Base-by-base conservation (phyloP, 2,329 filamentous ascomycete genomes). In the Eurotiales sp. region DNA sequence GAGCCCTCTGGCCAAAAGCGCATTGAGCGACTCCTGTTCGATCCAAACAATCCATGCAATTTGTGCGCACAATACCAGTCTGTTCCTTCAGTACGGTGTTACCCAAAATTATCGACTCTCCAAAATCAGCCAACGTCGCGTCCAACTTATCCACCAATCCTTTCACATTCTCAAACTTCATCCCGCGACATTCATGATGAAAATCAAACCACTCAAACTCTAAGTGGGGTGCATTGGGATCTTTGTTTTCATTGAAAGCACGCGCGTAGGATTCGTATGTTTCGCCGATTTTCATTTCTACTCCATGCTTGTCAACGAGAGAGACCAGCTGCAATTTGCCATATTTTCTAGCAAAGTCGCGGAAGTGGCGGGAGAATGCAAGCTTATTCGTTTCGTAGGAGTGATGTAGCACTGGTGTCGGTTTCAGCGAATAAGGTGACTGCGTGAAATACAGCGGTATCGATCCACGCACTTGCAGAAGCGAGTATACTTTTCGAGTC, bases 21-120 rank as follows among this genome's bases (percentile, higher is more conserved):
- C 89, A 95, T 69, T 97, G 92, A 36, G 91, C 90, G 19, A 99
- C 91, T 59, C 97, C 97, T 2, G 93, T 99, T 19, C 93, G 83
- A 66, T 99, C 93, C 8, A 99, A 75, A 61, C 93, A 99, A 64
- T 99, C 93, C 93, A 99, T 97, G 69, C 93, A 99, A 64, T 99
- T 99, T 1, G 90, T 96, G 51, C 93, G 81, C n/a, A 97, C 68
- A 6, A 95, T 82, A 1, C 91, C 91, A 22, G 74, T 77, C 65
- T 96, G 91, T 42, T 65, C 67, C 29, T 70, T 68, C 17, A 70
- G 52, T 2, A 73, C 56, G 19, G 68, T 64, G 15, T 73, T 71
- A 25, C 73, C 64, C 8, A 76, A 69, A 12, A 79, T 66, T 11
- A 88, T 79, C 0, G 87, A 90, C 72, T 88, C 90, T 1, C 88